Evolutionary conservation across 1,284 basidiomycete genomes (phyloP), one percentile per base, ranked within the genome.

Genomic region (Naganishia sp.): DNA sequence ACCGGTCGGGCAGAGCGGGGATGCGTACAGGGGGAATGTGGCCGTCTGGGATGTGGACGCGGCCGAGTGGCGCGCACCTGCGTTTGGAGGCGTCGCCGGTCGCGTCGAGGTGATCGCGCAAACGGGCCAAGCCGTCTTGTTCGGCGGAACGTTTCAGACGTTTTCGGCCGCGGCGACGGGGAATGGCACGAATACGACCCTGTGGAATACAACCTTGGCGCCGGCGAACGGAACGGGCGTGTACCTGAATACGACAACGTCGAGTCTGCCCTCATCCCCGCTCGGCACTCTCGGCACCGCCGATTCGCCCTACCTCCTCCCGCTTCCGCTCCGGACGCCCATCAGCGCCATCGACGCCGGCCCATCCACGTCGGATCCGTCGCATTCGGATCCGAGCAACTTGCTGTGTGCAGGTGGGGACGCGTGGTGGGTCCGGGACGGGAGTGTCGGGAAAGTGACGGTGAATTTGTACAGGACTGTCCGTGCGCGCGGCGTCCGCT

Each of bases 251-350:
- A 16, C 86, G 84, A 74, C 90, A 11, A 89, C 33, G 44, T 75
- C 73, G 1, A 78, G 77, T 28, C 66, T 72, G 6, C 72, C 73
- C 2, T 73, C 74, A 13, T 77, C 78, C 1, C 77, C 78, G 3
- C 50, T 65, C n/a, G 74, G 75, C 67, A 77, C 86, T 6, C 88
- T 89, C 39, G 89, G 91, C 28, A 88, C 90, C 0, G 89, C 90
- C 0, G 92, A 90, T 74, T 90, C 94, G 5, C 91, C 90, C 1
- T 95, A 92, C 18, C 88, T 96, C 60, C 90, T 94, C 25, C 94
- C 94, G 11, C 83, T 95, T 49, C 87, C 92, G 18, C 81, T 96
- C 39, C 79, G 85, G 65, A 81, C 82, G 49, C 70, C 76, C 5
- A 77, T 78, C 49, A 85, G 88, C 45, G 81, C 88, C 63, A 82